Evolutionary conservation across 176 grass and related monocot genomes (phyloP), one percentile per base, ranked within the genome.

Genomic region (Rhynchospora pubera): DNA sequence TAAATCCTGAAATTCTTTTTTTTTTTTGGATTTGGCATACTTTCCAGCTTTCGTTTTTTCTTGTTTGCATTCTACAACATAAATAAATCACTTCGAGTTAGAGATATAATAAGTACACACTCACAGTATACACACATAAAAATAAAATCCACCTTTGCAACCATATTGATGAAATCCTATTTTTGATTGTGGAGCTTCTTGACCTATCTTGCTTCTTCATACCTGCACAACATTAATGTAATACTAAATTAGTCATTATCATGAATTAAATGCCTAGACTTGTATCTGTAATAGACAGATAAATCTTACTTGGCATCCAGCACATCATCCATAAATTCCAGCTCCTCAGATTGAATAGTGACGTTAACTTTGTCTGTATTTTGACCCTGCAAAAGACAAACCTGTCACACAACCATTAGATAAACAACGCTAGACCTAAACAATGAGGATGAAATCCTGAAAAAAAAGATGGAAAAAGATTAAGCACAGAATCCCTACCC

Each of bases 101-200:
- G n/a, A n/a, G n/a, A n/a, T n/a, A n/a, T n/a, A n/a, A n/a, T n/a
- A n/a, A n/a, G n/a, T n/a, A n/a, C n/a, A n/a, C n/a, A n/a, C n/a
- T n/a, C n/a, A n/a, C n/a, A n/a, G n/a, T n/a, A n/a, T n/a, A n/a
- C n/a, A n/a, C n/a, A n/a, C n/a, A n/a, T n/a, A n/a, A n/a, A n/a
- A n/a, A n/a, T n/a, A n/a, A n/a, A n/a, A n/a, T n/a, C n/a, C n/a
- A n/a, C n/a, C n/a, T n/a, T n/a, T n/a, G n/a, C n/a, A 59, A 98
- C 95, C 95, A 98, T 98, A 77, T 98, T 92, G 2, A 92, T 98
- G 80, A 98, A 98, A 24, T 98, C 95, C 84, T 94, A 92, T 83
- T 98, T 98, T 70, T 98, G 92, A 63, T 98, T 98, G 5, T 87
- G 89, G 0, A 93, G 75, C 84, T 98, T 98, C 56, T 94, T 90